phyloP scores from a whole-genome alignment of 1,139 yeast species.

The Magnusiomyces clavatus region DNA sequence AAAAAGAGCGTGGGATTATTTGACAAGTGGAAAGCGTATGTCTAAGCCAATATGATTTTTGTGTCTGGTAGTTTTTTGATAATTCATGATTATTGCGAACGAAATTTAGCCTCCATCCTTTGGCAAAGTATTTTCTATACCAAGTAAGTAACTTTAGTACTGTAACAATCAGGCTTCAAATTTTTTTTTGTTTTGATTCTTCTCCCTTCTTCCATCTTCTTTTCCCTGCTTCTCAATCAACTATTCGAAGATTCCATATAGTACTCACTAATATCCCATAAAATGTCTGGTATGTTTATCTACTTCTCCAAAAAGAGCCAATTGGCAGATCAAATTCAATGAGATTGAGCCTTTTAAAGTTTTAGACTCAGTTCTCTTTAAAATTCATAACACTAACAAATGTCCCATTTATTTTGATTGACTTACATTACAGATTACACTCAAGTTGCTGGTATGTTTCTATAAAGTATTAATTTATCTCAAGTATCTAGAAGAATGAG shows the following conservation, averaged over 20 bases:
- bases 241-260: conserved; percentile 3
- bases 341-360: neutral
- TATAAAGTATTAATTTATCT: neutral
- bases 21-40: no score
- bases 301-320: neutral
- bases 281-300: neutral
- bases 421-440: neutral
- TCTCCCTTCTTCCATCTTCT: neutral
- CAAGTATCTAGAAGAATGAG: neutral
- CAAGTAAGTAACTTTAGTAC: no score
- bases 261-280: conserved; percentile 1
- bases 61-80: no score
- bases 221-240: conserved; percentile 7
- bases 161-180: no score
- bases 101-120: no score
- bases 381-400: neutral
- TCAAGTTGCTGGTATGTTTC: neutral
- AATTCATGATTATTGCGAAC: no score
- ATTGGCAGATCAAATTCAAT: neutral
- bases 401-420: conserved; percentile 3
- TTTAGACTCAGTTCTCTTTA: neutral
- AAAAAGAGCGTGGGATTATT: no score
- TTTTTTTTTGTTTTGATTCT: neutral
- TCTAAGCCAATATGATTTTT: no score
- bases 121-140: no score